These are phyloP conservation scores for Monilinia fructicola DNA, from an alignment of 2,329 filamentous ascomycete species.

Conservation along the genomic window DNA sequence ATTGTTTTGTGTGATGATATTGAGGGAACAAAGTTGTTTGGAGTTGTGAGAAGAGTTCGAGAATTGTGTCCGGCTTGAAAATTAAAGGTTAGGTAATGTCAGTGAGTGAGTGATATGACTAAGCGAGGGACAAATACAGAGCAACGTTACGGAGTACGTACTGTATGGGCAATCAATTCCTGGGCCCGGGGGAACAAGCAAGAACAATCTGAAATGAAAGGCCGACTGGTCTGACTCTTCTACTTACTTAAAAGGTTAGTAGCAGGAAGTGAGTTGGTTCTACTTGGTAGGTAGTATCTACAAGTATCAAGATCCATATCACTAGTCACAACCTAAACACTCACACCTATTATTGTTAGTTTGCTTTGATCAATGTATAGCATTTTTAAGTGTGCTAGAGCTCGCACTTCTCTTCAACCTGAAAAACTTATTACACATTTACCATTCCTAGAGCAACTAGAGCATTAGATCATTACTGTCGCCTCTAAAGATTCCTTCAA, in stretches of 20 bases:
- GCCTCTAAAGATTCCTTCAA: background rate
- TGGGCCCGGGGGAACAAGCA: too few species aligned
- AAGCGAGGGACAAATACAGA: background rate
- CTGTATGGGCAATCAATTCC: too few species aligned
- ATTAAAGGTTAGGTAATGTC: background rate
- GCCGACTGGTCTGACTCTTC: background rate
- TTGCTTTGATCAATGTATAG: conserved; percentile 7
- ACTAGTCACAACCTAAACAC: background rate
- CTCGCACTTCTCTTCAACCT: conserved; percentile 2
- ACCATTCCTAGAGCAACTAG: conserved; percentile 16
- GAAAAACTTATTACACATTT: background rate
- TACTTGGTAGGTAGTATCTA: too few species aligned
- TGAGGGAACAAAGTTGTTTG: background rate
- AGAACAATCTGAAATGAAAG: too few species aligned
- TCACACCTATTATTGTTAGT: conserved; percentile 6
- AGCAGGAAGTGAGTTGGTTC: too few species aligned
- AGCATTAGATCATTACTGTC: conserved; percentile 8
- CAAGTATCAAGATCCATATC: too few species aligned
- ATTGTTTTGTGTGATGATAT: background rate
- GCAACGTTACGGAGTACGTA: too few species aligned
- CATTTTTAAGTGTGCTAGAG: conserved; percentile 16
- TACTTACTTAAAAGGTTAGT: too few species aligned
- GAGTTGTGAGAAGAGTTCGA: background rate
- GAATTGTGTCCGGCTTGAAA: conserved; percentile 21
- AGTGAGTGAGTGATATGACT: conserved; percentile 14